Conservation (phyloP, 78 protist species). For the Planoprotostelium fungivorum region DNA sequence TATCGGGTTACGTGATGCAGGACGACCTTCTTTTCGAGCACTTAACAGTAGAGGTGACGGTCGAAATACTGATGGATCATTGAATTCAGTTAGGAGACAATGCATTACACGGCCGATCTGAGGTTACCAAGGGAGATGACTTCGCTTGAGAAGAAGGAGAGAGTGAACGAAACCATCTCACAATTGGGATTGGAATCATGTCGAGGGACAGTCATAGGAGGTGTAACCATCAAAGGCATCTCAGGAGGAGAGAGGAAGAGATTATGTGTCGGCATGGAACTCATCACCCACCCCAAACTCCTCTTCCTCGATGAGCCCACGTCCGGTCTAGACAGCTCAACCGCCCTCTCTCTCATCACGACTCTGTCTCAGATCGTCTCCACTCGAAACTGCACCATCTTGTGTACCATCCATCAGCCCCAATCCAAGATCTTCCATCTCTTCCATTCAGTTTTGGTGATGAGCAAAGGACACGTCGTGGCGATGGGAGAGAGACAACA, state of each 20-base stretch:
- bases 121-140: conserved; percentile 30
- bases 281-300: conserved; percentile 36
- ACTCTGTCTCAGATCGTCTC: conserved; percentile 26
- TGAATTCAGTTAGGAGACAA: neutral
- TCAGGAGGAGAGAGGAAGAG: conserved; percentile 51
- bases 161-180: conserved; percentile 24
- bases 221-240: too few relatives aligned
- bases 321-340: conserved; percentile 64
- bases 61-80: too few relatives aligned
- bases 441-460: conserved; percentile 58
- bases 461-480: conserved; percentile 53
- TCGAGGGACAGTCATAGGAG: too few relatives aligned
- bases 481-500: conserved; percentile 37
- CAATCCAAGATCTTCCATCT: conserved; percentile 58
- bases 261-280: conserved; percentile 37
- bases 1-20: conserved; percentile 44
- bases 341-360: conserved; percentile 49
- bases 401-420: conserved; percentile 81
- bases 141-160: conserved; percentile 15
- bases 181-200: too few relatives aligned
- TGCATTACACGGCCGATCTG: conserved; percentile 49
- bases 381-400: conserved; percentile 26
- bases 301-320: conserved; percentile 77
- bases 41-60: conserved; percentile 40
- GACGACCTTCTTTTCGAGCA: conserved; percentile 46